Percentiles rank a stretch among this genome's conserved stretches.
These are phyloP conservation scores for Nicotiana sylvestris DNA, from an alignment of 257 asterid genomes.

Conservation along the genomic window DNA sequence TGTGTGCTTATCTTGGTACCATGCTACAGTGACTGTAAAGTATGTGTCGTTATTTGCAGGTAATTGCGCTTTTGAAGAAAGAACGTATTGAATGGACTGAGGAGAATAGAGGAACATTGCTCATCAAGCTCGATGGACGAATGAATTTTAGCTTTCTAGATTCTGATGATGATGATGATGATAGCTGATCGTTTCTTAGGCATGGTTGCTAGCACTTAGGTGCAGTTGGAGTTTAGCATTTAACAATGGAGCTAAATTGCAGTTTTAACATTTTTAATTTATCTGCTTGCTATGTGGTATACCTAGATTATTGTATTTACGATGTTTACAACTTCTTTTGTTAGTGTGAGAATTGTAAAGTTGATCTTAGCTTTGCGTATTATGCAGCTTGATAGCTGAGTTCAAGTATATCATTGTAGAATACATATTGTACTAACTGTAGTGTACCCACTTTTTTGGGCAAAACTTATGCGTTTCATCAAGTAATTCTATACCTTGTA, in stretches of 20 bases:
- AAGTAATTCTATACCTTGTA: too few species aligned
- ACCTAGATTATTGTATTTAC: not conserved
- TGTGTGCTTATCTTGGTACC: not conserved
- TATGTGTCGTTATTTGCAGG: constrained; percentile 41
- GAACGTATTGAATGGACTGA: constrained; percentile 72
- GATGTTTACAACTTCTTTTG: not conserved
- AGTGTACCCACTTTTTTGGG: not conserved
- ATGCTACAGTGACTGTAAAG: not conserved
- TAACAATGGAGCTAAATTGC: not conserved
- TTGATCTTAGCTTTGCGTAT: not conserved
- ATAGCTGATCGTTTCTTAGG: constrained; percentile 28
- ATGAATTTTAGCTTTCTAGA: constrained; percentile 66
- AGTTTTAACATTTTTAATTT: not conserved
- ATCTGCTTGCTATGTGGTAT: not conserved
- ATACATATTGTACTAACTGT: not conserved
- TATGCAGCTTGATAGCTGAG: not conserved
- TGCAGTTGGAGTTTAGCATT: not conserved
- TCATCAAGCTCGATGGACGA: constrained; percentile 63
- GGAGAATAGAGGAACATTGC: constrained; percentile 78
- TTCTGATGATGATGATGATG: constrained; percentile 46
- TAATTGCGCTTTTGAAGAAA: constrained; percentile 47
- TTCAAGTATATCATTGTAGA: not conserved
- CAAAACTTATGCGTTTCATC: not conserved
- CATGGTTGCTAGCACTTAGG: constrained; percentile 3
- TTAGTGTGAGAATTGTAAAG: not conserved